Evolutionary conservation across 176 grass and related monocot genomes (phyloP).

Genomic region (Juncus effusus): DNA sequence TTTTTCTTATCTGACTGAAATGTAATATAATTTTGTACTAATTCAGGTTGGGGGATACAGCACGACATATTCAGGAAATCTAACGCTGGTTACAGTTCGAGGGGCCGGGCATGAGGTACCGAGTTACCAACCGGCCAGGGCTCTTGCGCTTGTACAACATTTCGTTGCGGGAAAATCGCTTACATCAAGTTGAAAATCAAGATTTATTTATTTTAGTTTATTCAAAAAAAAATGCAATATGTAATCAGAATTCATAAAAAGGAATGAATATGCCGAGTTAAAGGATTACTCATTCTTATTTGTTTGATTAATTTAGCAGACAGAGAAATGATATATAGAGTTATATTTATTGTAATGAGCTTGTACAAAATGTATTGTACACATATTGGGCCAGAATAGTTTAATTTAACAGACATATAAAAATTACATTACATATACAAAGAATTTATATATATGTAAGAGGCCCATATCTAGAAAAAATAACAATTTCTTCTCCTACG

Average conservation of each 20-base stretch:
- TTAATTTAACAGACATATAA: no score
- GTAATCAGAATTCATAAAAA: conserved; percentile 10
- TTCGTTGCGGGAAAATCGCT: conserved; percentile 51
- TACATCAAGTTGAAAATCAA: conserved; percentile 6
- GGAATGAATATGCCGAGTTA: background rate
- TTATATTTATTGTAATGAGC: no score
- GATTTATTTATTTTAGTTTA: background rate
- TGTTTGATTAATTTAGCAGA: background rate
- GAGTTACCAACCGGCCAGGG: conserved; percentile 60
- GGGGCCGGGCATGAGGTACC: conserved; percentile 84
- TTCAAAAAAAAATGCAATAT: background rate
- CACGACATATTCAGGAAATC: conserved; percentile 51
- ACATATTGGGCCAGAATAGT: no score
- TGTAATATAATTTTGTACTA: conserved; percentile 19
- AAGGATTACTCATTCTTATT: background rate
- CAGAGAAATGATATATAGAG: no score
- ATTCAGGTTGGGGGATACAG: conserved; percentile 72
- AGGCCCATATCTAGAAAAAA: no score
- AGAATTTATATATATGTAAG: no score
- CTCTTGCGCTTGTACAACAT: conserved; percentile 44
- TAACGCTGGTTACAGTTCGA: conserved; percentile 75
- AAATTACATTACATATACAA: no score
- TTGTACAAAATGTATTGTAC: no score
- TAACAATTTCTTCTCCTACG: background rate
- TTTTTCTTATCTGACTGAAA: conserved; percentile 19